Conservation (phyloP, 495 filamentous ascomycete species). For the Symbiotaphrina buchneri region DNA sequence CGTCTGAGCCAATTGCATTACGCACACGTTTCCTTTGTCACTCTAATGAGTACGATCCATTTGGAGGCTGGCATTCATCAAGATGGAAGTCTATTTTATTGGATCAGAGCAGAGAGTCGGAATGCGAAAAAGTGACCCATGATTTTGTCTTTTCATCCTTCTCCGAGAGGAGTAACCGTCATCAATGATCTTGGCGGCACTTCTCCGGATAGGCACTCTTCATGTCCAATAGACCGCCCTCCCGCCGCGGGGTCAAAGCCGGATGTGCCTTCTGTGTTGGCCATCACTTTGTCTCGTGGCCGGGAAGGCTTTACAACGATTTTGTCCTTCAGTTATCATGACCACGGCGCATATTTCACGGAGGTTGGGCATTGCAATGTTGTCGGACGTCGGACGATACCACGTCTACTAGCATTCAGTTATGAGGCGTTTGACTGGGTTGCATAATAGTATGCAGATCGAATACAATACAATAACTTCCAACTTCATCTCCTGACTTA, state of each 20-base stretch:
- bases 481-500: no score
- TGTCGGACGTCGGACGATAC: background rate
- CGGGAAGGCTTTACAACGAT: background rate
- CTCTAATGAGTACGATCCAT: background rate
- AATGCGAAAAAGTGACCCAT: background rate
- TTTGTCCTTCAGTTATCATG: background rate
- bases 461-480: background rate
- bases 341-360: background rate
- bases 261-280: background rate
- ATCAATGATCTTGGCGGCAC: no score
- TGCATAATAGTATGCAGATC: background rate
- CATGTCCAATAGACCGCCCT: no score
- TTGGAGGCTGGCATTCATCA: background rate
- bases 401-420: no score
- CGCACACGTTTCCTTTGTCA: background rate
- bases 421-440: no score
- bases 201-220: no score
- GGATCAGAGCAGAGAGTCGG: background rate
- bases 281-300: background rate
- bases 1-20: constrained; percentile 1
- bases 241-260: no score
- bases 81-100: background rate
- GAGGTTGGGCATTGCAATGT: background rate
- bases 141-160: background rate
- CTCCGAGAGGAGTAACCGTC: background rate